These are phyloP conservation scores for Thelonectria rubi DNA, from an alignment of 2,329 filamentous ascomycete species.

Conservation along the genomic window DNA sequence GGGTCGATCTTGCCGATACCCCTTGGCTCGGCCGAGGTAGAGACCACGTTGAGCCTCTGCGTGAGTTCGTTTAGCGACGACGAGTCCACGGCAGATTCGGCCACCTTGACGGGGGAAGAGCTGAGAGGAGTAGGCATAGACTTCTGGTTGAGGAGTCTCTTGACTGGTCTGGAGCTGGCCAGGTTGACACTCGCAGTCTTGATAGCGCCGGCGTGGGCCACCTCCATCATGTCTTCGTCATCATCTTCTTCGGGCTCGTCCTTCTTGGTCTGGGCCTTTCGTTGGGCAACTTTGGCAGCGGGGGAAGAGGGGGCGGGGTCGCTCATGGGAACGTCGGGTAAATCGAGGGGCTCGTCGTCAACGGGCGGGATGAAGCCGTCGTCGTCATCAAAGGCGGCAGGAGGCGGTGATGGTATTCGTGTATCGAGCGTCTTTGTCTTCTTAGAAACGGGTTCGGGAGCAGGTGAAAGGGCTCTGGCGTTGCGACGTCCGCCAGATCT, in stretches of 20 bases:
- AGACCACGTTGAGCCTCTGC: constrained; percentile 85
- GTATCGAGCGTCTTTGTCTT: constrained; percentile 64
- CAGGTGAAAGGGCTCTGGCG: constrained; percentile 81
- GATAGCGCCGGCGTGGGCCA: constrained; percentile 78
- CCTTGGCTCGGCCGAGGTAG: constrained; percentile 72
- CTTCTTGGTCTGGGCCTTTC: constrained; percentile 67
- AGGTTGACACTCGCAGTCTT: constrained; percentile 82
- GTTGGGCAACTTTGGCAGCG: constrained; percentile 77
- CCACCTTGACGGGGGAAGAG: constrained; percentile 76
- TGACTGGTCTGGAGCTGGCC: constrained; percentile 75
- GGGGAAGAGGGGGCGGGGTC: constrained; percentile 90
- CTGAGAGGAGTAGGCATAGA: constrained; percentile 76
- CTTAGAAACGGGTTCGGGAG: constrained; percentile 64
- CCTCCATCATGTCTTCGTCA: constrained; percentile 86
- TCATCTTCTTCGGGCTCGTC: constrained; percentile 70
- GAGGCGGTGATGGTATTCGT: constrained; percentile 56
- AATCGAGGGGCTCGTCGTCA: constrained; percentile 66
- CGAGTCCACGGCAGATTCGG: constrained; percentile 73
- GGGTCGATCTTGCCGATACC: constrained; percentile 83
- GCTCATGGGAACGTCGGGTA: constrained; percentile 75
- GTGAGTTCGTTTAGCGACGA: constrained; percentile 90
- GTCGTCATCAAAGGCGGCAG: constrained; percentile 55
- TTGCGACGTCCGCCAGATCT: constrained; percentile 82
- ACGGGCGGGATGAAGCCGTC: constrained; percentile 63
- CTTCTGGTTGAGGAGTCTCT: constrained; percentile 75